phyloP scores from a whole-genome alignment of 2,329 filamentous ascomycete genomes.

The Penicillium concentricum region DNA sequence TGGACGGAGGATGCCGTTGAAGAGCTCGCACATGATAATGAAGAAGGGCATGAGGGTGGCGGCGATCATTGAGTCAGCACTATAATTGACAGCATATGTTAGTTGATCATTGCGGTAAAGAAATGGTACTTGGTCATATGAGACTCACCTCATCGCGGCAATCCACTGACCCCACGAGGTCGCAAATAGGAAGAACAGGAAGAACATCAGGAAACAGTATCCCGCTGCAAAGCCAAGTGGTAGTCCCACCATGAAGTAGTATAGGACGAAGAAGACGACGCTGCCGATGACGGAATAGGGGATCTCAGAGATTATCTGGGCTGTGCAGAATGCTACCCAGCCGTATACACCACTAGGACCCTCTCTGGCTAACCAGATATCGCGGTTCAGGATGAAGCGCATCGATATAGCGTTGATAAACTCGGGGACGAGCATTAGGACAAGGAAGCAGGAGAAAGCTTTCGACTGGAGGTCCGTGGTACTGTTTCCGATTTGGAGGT shows the following conservation, averaged over 20 bases:
- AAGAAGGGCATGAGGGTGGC: constrained; percentile 79
- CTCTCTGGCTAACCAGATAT: constrained; percentile 67
- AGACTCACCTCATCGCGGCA: constrained; percentile 63
- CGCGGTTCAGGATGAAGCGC: constrained; percentile 68
- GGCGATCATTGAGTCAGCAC: constrained; percentile 64
- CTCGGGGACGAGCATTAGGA: constrained; percentile 63
- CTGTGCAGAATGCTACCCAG: constrained; percentile 68
- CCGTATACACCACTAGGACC: constrained; percentile 68
- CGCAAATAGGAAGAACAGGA: constrained; percentile 71
- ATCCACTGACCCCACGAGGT: constrained; percentile 76
- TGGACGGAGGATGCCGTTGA: constrained; percentile 83
- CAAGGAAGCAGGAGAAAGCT: constrained; percentile 67
- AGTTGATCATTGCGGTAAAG: not conserved
- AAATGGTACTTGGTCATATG: not conserved
- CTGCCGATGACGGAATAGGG: constrained; percentile 62
- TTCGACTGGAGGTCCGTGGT: constrained; percentile 66
- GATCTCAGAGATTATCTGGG: constrained; percentile 67
- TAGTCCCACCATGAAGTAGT: constrained; percentile 70
- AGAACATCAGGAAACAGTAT: constrained; percentile 70
- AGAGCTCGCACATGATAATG: constrained; percentile 78
- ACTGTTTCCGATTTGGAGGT: constrained; percentile 64
- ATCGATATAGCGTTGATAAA: constrained; percentile 69
- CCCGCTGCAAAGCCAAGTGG: constrained; percentile 63
- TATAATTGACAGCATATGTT: constrained; percentile 8
- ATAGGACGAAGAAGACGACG: constrained; percentile 65